Base-by-base conservation (phyloP, 2,329 filamentous ascomycete genomes). In the Nemania serpens region DNA sequence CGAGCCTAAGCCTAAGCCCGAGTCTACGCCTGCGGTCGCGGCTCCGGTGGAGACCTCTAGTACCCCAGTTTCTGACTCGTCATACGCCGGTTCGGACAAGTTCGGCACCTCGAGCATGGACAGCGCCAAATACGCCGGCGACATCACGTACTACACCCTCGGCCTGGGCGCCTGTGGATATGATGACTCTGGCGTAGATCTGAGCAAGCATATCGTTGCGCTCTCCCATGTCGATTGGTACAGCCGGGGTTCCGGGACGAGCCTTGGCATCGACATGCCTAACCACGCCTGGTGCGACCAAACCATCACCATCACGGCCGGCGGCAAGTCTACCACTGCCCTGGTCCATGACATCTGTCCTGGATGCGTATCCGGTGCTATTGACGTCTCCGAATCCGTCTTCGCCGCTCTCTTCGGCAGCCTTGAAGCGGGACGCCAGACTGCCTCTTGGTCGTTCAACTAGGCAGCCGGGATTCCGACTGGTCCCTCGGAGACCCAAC, bases 261-360 rank as follows among this genome's bases (percentile, higher is more conserved):
- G 91, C 78, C 78, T 75, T 17, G 73, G 73, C 25, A 5, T 73
- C 51, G 55, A 70, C 65, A 55, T 66, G 65, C 72, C 73, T 1
- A 68, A 66, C 68, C 91, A 93, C 81, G 82, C 85, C 49, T 83
- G 86, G 74, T 95, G 91, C 76, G 87, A 86, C 73, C 83, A 86
- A 78, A 85, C 77, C 50, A 83, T 93, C 71, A 87, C 82, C 66
- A 85, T 93, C 77, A 77, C 70, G 0, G 58, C 67, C 72, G 17
- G 34, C 51, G 89, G 89, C 74, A 83, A 84, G 74, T 81, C 81
- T 2, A 73, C 79, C 68, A 79, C 75, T 2, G 90, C 86, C 63
- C 82, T 69, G 3, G 84, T 93, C 63, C 83, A 82, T 54, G 91
- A 95, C 79, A 91, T 91, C 79, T 95, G 91, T 81, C 84, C 84